Evolutionary conservation across 176 grass and related monocot species (phyloP).

Genomic region (Bolboschoenus planiculmis): DNA sequence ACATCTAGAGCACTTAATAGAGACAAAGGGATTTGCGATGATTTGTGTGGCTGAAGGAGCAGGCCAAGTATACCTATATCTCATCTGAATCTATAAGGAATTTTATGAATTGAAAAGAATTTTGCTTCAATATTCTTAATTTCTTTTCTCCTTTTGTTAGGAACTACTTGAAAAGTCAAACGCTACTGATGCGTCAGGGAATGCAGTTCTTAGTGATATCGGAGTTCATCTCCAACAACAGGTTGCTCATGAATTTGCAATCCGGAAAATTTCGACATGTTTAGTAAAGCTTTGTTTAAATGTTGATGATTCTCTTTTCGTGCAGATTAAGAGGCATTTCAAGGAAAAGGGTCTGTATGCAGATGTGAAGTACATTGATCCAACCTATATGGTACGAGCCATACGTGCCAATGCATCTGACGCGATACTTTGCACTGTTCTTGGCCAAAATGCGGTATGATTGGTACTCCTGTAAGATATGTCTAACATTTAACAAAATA

Average conservation of each 20-base stretch:
- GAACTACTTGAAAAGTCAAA: slow-evolving; percentile 71
- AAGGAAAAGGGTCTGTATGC: slow-evolving; percentile 61
- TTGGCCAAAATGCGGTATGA: slow-evolving; percentile 92
- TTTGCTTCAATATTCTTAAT: neutral
- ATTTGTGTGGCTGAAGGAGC: slow-evolving; percentile 95
- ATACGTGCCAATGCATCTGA: slow-evolving; percentile 92
- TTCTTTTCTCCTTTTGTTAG: slow-evolving; percentile 35
- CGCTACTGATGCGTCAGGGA: slow-evolving; percentile 83
- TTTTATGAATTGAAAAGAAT: neutral
- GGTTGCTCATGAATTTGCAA: slow-evolving; percentile 32
- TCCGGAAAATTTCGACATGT: neutral
- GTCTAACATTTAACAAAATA: neutral
- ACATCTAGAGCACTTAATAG: slow-evolving; percentile 80
- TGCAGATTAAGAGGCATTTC: slow-evolving; percentile 87
- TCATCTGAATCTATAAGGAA: neutral
- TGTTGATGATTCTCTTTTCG: slow-evolving; percentile 3
- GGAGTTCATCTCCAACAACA: slow-evolving; percentile 86
- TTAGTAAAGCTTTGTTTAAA: neutral
- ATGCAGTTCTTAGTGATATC: slow-evolving; percentile 77
- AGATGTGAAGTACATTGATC: slow-evolving; percentile 95
- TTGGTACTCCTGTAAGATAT: neutral
- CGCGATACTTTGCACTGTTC: slow-evolving; percentile 93
- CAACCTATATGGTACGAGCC: slow-evolving; percentile 91
- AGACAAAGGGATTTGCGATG: slow-evolving; percentile 82
- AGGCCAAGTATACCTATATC: slow-evolving; percentile 61